Evolutionary conservation across 2,329 filamentous ascomycete species (phyloP), one percentile per base, ranked within the genome.

Genomic region (Xenoacremonium recifei): DNA sequence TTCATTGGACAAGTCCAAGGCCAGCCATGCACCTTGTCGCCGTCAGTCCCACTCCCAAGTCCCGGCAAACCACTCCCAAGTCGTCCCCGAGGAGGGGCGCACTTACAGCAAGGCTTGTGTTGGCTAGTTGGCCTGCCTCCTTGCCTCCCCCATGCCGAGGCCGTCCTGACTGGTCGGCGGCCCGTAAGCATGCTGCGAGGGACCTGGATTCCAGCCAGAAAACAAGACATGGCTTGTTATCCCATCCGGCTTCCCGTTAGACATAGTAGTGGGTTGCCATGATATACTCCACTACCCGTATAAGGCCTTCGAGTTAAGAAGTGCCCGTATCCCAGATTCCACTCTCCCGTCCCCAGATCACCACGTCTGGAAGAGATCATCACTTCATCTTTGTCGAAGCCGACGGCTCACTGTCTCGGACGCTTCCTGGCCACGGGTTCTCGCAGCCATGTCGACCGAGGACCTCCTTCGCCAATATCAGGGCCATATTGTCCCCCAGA

Each of bases 401-500:
- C 16, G 36, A 20, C 36, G n/a, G 29, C 9, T 38, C 25, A 16
- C 20, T 23, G 11, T n/a, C 18, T 17, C 21, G 15, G 27, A 33
- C 5, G 12, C 12, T 27, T 27, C 15, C 34, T 19, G 33, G 39
- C 48, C 40, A 33, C 35, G 36, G 39, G 37, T 37, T 35, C 20
- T 21, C 15, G 27, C 42, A 40, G 33, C 20, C 38, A 59, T 59
- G 55, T 54, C 54, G 29, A 47, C 48, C 12, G 45, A 55, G 38
- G 53, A 66, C 12, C 51, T 75, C 19, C 54, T 73, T 21, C 50
- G 55, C 21, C 47, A 65, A 47, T 76, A 74, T 47, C 50, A 70
- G 47, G 72, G 68, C 17, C 58, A 69, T 31, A 58, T 76, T 15
- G 71, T 77, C 18, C 72, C 73, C 18, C 67, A 69, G 34, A 66